Conservation (phyloP, 352 stramenopile genomes). For the Pythium oligandrum region DNA sequence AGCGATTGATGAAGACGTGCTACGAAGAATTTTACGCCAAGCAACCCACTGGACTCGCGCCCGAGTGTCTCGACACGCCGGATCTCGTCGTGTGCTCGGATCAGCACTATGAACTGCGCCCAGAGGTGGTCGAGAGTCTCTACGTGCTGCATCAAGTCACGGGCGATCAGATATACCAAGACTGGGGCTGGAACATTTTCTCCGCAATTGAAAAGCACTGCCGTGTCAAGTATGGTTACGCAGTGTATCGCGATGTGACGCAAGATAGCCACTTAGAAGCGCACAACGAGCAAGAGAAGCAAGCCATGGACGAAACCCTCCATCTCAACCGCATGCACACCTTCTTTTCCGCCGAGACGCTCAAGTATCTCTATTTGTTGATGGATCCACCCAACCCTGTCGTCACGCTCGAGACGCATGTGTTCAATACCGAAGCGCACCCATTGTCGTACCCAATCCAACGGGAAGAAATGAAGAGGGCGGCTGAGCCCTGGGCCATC, state of each 20-base stretch:
- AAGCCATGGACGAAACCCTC: slow-evolving; percentile 9
- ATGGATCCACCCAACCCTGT: slow-evolving; percentile 61
- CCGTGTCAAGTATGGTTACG: slow-evolving; percentile 89
- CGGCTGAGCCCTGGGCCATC: too few species aligned
- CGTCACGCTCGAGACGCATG: slow-evolving; percentile 88
- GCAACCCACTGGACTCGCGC: slow-evolving; percentile 73
- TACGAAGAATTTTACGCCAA: slow-evolving; percentile 92
- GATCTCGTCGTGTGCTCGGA: slow-evolving; percentile 19
- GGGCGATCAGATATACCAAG: slow-evolving; percentile 91
- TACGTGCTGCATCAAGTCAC: slow-evolving; percentile 96
- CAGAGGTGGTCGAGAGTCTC: slow-evolving; percentile 95
- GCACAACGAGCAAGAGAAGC: slow-evolving; percentile 3
- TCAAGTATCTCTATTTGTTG: slow-evolving; percentile 98
- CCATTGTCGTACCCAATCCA: slow-evolving; percentile 47
- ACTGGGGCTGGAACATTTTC: slow-evolving; percentile 97
- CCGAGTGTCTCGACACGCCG: slow-evolving; percentile 76
- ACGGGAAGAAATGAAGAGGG: slow-evolving; percentile 6
- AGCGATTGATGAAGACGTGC: slow-evolving; percentile 89
- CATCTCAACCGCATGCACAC: slow-evolving; percentile 95
- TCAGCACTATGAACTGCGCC: slow-evolving; percentile 92
- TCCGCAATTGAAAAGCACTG: slow-evolving; percentile 90
- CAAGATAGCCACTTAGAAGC: slow-evolving; percentile 3
- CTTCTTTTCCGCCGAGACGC: slow-evolving; percentile 98
- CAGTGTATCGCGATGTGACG: slow-evolving; percentile 47
- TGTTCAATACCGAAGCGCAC: slow-evolving; percentile 97